phyloP scores from a whole-genome alignment of 495 filamentous ascomycete genomes.

The Venustampulla echinocandica region DNA sequence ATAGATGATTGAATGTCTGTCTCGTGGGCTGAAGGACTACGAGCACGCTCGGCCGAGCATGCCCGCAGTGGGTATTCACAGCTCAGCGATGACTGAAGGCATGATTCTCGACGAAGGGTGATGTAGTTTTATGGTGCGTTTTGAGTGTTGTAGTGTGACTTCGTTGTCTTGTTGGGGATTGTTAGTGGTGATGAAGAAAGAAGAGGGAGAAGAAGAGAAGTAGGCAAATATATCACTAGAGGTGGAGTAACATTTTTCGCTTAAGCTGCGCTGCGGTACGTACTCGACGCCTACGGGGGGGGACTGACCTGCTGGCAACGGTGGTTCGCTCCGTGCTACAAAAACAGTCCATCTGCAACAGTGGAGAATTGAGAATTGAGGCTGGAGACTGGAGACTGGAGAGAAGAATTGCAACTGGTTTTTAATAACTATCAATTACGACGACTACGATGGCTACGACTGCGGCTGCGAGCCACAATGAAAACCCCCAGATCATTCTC shows the following conservation, averaged over 20 bases:
- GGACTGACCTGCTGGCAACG: no score
- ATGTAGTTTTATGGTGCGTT: slow-evolving; percentile 28
- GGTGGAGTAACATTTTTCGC: not conserved
- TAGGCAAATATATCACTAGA: not conserved
- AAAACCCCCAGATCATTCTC: no score
- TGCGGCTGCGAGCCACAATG: no score
- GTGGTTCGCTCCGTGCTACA: no score
- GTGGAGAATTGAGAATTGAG: no score
- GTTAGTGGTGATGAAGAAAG: slow-evolving; percentile 27
- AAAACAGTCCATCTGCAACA: no score
- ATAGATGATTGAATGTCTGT: slow-evolving; percentile 48
- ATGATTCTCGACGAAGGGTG: slow-evolving; percentile 73
- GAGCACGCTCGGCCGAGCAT: slow-evolving; percentile 37
- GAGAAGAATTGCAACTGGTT: no score
- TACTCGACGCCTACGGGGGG: not conserved
- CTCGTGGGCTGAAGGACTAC: slow-evolving; percentile 82
- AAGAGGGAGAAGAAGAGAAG: slow-evolving; percentile 10
- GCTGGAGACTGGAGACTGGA: no score
- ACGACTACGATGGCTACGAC: no score
- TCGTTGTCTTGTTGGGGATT: slow-evolving; percentile 50
- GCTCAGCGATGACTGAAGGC: slow-evolving; percentile 86
- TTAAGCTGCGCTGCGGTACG: no score
- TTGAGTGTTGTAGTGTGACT: slow-evolving; percentile 48
- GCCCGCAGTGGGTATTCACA: slow-evolving; percentile 85
- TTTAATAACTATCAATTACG: no score